Conservation (phyloP, 1,284 basidiomycete genomes). For the Pterula multifida region DNA sequence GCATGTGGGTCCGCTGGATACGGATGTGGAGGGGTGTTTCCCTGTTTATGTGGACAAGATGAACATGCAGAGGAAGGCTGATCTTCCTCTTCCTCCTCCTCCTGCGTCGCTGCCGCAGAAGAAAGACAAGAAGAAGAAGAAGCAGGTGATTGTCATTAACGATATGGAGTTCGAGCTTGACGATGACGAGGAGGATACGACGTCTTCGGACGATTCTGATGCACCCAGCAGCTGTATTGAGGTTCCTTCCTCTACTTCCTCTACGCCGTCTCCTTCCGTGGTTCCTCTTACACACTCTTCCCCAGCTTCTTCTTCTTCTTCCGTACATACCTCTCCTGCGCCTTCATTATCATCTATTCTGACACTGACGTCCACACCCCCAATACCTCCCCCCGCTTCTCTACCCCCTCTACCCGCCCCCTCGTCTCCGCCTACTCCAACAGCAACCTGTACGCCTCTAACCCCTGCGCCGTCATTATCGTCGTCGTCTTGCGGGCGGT, state of each 20-base stretch:
- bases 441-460: too few relatives aligned
- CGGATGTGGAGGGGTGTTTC: not conserved
- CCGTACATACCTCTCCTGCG: too few relatives aligned
- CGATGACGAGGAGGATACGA: slow-evolving; percentile 11
- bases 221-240: not conserved
- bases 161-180: slow-evolving; percentile 19
- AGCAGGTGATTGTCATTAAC: slow-evolving; percentile 18
- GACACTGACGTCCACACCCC: not conserved
- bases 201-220: not conserved
- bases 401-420: too few relatives aligned
- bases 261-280: too few relatives aligned
- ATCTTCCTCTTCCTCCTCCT: not conserved
- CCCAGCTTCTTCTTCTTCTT: too few relatives aligned
- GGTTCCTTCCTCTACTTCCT: not conserved
- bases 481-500: too few relatives aligned
- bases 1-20: not conserved
- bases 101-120: slow-evolving; percentile 1
- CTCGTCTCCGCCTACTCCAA: too few relatives aligned
- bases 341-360: not conserved
- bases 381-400: not conserved
- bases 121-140: slow-evolving; percentile 7
- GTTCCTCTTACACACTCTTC: too few relatives aligned
- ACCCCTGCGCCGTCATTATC: too few relatives aligned
- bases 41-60: not conserved
- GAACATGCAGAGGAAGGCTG: not conserved